phyloP scores from a whole-genome alignment of 352 stramenopile genomes.

The Phytophthora sansomeana region DNA sequence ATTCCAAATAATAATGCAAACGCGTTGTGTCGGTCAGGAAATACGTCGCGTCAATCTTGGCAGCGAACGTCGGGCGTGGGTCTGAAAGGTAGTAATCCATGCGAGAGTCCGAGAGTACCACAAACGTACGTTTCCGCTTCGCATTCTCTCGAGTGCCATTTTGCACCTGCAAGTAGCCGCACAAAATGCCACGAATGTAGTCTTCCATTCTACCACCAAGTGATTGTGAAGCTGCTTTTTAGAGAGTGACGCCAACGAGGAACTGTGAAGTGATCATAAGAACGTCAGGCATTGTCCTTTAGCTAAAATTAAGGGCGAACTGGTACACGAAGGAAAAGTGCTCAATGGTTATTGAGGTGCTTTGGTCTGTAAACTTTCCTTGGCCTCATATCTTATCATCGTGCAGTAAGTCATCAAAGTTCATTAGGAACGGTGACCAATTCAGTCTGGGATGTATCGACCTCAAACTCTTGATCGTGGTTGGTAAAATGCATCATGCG shows the following conservation, averaged over 20 bases:
- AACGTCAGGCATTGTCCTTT: constrained; percentile 9
- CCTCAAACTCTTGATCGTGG: constrained; percentile 10
- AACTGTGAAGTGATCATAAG: constrained; percentile 3
- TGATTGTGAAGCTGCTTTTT: constrained; percentile 24
- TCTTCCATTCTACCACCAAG: constrained; percentile 54
- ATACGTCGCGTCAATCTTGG: constrained; percentile 65
- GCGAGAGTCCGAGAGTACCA: constrained; percentile 78
- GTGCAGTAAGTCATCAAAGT: not conserved
- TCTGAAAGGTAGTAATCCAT: constrained; percentile 78
- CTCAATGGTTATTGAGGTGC: not conserved
- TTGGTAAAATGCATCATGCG: constrained; percentile 6
- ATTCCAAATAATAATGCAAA: constrained; percentile 67
- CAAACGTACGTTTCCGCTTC: constrained; percentile 70
- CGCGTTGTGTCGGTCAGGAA: constrained; percentile 53
- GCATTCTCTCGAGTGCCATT: constrained; percentile 51
- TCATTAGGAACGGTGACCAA: not conserved
- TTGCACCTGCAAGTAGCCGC: constrained; percentile 71
- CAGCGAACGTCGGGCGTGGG: constrained; percentile 65
- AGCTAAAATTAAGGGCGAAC: constrained; percentile 24
- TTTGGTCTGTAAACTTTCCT: not conserved
- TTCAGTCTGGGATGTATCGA: not conserved
- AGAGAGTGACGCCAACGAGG: constrained; percentile 11
- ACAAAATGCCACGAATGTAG: constrained; percentile 76
- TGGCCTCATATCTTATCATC: constrained; percentile 2
- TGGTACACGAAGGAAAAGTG: not conserved